Evolutionary conservation across 176 grass and related monocot genomes (phyloP).

Genomic region (Lolium multiflorum): DNA sequence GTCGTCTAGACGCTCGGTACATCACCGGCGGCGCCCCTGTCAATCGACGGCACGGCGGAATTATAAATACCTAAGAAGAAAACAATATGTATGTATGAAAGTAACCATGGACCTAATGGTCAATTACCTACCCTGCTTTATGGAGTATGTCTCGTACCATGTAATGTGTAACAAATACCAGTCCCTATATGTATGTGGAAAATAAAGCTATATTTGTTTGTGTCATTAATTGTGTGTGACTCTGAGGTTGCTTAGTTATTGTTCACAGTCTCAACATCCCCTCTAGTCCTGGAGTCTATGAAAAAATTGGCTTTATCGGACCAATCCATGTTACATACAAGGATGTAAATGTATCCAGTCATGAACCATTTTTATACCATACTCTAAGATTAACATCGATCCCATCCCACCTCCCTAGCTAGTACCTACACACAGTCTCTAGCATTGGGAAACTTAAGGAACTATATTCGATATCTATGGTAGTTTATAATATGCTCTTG

Average conservation of each 20-base stretch:
- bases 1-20: slow-evolving; percentile 17
- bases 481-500: too few relatives aligned
- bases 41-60: background rate
- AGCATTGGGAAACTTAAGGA: too few relatives aligned
- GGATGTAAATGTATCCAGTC: too few relatives aligned
- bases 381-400: too few relatives aligned
- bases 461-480: too few relatives aligned
- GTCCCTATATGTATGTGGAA: background rate
- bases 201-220: background rate
- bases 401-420: too few relatives aligned
- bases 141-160: background rate
- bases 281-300: too few relatives aligned
- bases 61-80: slow-evolving; percentile 15
- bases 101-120: background rate
- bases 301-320: too few relatives aligned
- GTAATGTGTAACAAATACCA: background rate
- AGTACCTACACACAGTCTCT: too few relatives aligned
- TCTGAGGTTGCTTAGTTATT: background rate
- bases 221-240: background rate
- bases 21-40: background rate
- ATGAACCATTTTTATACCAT: too few relatives aligned
- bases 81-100: background rate
- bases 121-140: background rate
- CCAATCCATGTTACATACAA: too few relatives aligned
- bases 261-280: background rate